phyloP scores from a whole-genome alignment of 2,329 filamentous ascomycete species.

The Fusarium agapanthi region DNA sequence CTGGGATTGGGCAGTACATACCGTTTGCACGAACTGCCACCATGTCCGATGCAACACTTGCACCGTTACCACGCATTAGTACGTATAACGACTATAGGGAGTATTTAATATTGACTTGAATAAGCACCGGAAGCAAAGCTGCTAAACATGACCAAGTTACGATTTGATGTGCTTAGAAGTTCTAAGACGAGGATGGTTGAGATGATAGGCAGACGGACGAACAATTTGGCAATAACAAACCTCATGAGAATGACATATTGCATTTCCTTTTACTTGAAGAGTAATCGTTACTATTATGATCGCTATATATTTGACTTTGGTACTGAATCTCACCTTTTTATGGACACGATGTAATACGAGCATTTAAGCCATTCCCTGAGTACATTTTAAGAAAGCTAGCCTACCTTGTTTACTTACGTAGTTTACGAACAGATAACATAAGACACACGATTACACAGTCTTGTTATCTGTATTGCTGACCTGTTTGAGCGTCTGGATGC shows the following conservation, averaged over 20 bases:
- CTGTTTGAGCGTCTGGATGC: background rate
- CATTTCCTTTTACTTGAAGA: too few species aligned
- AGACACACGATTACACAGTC: fast-evolving
- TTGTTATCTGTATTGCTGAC: background rate
- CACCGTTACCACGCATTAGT: background rate
- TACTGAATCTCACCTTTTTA: too few species aligned
- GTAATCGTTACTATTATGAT: background rate
- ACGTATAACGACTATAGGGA: fast-evolving
- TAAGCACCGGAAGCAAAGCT: background rate
- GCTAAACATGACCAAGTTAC: background rate
- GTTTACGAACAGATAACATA: background rate
- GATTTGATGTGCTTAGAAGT: background rate
- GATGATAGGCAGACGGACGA: background rate
- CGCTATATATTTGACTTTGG: background rate
- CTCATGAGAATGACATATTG: background rate
- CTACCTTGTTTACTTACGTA: background rate
- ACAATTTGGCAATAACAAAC: background rate
- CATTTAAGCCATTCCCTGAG: too few species aligned
- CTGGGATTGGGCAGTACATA: background rate
- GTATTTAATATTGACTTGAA: background rate
- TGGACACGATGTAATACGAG: background rate
- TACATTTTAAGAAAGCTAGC: background rate
- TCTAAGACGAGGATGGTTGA: background rate
- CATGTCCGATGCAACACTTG: slow-evolving; percentile 1
- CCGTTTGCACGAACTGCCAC: background rate